Conservation (phyloP, 129 eudicot species). For the Ambrosia artemisiifolia region DNA sequence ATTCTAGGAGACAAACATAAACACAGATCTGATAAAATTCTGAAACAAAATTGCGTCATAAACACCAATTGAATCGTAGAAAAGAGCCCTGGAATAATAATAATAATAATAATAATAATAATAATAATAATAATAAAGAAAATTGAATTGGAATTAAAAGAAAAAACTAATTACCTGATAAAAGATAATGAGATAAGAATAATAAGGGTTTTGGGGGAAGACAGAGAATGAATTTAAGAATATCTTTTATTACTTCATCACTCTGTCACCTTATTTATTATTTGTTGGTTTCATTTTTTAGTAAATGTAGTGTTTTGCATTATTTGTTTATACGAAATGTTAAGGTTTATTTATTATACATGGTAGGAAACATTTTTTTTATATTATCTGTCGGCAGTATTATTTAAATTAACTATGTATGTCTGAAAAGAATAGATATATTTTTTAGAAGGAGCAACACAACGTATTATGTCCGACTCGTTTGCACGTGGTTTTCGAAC, state of each 20-base stretch:
- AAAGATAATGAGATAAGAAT: not conserved
- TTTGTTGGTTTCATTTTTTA: not conserved
- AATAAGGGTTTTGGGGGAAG: not conserved
- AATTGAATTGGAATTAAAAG: not conserved
- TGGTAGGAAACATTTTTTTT: no score
- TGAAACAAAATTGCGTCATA: not conserved
- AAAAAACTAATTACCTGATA: slow-evolving; percentile 12
- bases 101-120: not conserved
- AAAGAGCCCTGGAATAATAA: not conserved
- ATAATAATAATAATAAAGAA: not conserved
- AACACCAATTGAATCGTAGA: not conserved
- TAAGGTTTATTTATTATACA: no score
- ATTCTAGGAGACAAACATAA: not conserved
- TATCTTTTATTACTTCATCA: slow-evolving; percentile 5
- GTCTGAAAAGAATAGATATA: no score
- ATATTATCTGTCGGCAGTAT: no score
- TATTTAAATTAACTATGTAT: no score
- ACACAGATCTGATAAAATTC: slow-evolving; percentile 17
- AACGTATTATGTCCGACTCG: no score
- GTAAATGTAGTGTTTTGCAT: not conserved
- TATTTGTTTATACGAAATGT: not conserved
- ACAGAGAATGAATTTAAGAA: slow-evolving; percentile 7
- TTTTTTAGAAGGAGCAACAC: no score
- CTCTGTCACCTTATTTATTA: slow-evolving; percentile 21
- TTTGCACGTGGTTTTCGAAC: no score